Evolutionary conservation across 148 eudicot genomes (phyloP).

Genomic region (Oxyria digyna): DNA sequence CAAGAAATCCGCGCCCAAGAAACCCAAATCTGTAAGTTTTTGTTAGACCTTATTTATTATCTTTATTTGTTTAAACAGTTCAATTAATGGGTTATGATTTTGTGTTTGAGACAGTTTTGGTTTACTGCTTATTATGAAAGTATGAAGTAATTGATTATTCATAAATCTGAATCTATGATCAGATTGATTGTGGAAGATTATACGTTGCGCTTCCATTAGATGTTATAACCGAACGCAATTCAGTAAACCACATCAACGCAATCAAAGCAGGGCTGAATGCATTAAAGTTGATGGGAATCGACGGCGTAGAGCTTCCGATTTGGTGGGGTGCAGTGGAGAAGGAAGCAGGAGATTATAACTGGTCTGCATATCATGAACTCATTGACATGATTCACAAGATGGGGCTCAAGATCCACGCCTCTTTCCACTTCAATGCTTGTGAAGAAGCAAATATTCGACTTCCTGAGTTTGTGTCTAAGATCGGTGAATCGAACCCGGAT

Average conservation of each 20-base stretch:
- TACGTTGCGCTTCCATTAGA: conserved; percentile 75
- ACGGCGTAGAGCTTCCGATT: conserved; percentile 85
- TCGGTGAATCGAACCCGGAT: conserved; percentile 43
- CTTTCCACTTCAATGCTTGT: conserved; percentile 66
- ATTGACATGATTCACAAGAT: conserved; percentile 44
- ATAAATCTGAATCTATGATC: not conserved
- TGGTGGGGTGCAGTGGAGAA: conserved; percentile 90
- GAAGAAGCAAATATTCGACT: conserved; percentile 37
- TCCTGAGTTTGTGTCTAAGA: conserved; percentile 62
- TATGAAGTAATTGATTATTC: not conserved
- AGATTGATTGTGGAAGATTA: conserved; percentile 39
- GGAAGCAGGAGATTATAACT: conserved; percentile 53
- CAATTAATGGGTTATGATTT: no score
- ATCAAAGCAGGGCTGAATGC: conserved; percentile 62
- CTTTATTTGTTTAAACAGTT: no score
- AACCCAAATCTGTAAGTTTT: conserved; percentile 28
- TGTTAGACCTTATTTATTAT: no score
- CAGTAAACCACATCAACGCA: conserved; percentile 51
- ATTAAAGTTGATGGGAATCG: conserved; percentile 68
- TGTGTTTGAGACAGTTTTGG: no score
- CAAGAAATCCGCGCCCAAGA: conserved; percentile 1
- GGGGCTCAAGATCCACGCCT: conserved; percentile 52
- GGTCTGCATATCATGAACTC: conserved; percentile 64
- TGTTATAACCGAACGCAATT: conserved; percentile 41
- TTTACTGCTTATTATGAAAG: not conserved